Conservation (phyloP, 176 grass and related monocot species). For the Cymbopogon citratus region DNA sequence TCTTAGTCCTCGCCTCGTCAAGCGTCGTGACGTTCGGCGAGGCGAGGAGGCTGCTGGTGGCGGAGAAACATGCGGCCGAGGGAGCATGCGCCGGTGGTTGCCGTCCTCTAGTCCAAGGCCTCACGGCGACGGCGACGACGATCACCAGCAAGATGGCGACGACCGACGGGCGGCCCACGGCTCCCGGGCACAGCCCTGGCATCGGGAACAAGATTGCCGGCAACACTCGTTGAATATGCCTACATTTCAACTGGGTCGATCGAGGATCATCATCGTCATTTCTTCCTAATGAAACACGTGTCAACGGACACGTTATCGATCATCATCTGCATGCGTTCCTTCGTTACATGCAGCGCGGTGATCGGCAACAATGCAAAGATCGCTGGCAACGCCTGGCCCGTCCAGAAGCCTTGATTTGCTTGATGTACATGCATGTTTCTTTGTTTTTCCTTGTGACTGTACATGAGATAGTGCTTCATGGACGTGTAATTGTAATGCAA, state of each 20-base stretch:
- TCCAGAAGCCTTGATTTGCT: too few relatives aligned
- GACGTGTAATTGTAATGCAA: too few relatives aligned
- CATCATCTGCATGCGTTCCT: too few relatives aligned
- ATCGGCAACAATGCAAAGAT: background rate
- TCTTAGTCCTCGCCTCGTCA: background rate
- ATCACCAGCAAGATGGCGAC: background rate
- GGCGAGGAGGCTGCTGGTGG: constrained; percentile 25
- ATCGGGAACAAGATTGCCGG: constrained; percentile 48
- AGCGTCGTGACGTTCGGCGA: background rate
- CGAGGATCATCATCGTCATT: too few relatives aligned
- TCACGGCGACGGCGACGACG: background rate
- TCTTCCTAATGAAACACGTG: too few relatives aligned
- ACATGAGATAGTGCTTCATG: too few relatives aligned
- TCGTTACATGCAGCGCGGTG: too few relatives aligned
- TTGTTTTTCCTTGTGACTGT: too few relatives aligned
- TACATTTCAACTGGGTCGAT: too few relatives aligned
- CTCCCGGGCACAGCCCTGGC: constrained; percentile 60
- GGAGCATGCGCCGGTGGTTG: background rate
- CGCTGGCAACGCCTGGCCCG: too few relatives aligned
- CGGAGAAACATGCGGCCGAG: background rate
- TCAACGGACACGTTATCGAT: too few relatives aligned
- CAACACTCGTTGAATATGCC: constrained; percentile 9
- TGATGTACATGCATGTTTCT: too few relatives aligned
- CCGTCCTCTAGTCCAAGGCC: background rate
- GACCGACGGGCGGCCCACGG: constrained; percentile 33